Percentiles rank a stretch among this genome's conserved stretches.
Evolutionary conservation across 2,329 filamentous ascomycete genomes (phyloP).

Genomic region (Claviceps sp.): DNA sequence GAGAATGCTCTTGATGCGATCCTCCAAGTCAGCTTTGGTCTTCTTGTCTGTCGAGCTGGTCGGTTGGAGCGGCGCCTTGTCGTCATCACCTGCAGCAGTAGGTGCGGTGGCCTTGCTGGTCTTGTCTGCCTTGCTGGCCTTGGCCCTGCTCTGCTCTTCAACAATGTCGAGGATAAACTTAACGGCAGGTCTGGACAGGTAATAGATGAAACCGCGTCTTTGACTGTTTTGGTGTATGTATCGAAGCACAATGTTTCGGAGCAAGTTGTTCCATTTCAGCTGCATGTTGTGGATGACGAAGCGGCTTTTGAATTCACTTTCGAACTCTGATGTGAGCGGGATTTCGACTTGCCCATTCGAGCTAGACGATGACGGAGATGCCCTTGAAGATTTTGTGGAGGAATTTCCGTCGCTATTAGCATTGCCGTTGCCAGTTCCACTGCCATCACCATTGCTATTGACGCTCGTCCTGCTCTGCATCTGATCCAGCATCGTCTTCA

Average conservation of each 20-base stretch:
- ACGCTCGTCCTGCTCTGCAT: conserved; percentile 26
- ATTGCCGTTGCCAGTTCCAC: conserved; percentile 5
- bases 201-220: conserved; percentile 91
- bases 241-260: conserved; percentile 89
- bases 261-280: conserved; percentile 93
- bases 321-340: conserved; percentile 63
- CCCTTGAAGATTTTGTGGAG: conserved; percentile 19
- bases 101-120: conserved; percentile 1
- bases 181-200: conserved; percentile 86
- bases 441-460: conserved; percentile 6
- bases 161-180: conserved; percentile 98
- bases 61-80: conserved; percentile 22
- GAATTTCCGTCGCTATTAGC: too few relatives aligned
- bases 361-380: conserved; percentile 15
- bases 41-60: conserved; percentile 38
- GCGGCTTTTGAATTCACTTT: conserved; percentile 92
- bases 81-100: conserved; percentile 16
- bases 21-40: conserved; percentile 55
- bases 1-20: conserved; percentile 74
- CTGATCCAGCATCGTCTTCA: conserved; percentile 44
- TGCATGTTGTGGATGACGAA: conserved; percentile 98
- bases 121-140: conserved; percentile 24
- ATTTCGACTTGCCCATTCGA: conserved; percentile 41
- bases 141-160: conserved; percentile 76
- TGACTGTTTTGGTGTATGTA: conserved; percentile 98